These are phyloP conservation scores for Podosphaera xanthii DNA, from an alignment of 2,329 filamentous ascomycete genomes.

Conservation along the genomic window DNA sequence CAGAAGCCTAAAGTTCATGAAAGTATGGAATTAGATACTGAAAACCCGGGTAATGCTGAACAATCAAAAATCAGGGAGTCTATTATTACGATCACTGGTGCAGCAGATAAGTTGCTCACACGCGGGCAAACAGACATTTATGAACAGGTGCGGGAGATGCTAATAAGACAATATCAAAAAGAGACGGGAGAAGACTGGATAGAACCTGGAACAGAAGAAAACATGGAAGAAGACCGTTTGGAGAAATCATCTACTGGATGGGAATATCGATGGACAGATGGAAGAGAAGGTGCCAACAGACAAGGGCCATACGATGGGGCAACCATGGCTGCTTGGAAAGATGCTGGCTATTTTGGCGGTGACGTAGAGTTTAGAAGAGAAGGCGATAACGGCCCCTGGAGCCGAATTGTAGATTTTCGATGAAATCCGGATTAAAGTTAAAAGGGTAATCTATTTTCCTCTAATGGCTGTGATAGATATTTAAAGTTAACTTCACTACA, in stretches of 20 bases:
- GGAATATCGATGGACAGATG: slow-evolving; percentile 87
- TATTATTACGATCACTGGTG: slow-evolving; percentile 67
- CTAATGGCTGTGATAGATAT: too few relatives aligned
- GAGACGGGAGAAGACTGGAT: slow-evolving; percentile 79
- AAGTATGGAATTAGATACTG: slow-evolving; percentile 48
- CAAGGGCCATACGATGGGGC: slow-evolving; percentile 73
- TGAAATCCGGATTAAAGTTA: slow-evolving; percentile 5
- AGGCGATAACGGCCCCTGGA: slow-evolving; percentile 24
- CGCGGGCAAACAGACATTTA: slow-evolving; percentile 80
- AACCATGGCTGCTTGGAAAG: slow-evolving; percentile 79
- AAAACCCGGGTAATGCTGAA: slow-evolving; percentile 36
- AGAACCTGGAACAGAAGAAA: slow-evolving; percentile 22
- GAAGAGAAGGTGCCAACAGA: slow-evolving; percentile 50
- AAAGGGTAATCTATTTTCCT: too few relatives aligned
- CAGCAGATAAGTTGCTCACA: slow-evolving; percentile 67
- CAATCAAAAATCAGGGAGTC: slow-evolving; percentile 46
- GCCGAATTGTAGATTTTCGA: slow-evolving; percentile 16
- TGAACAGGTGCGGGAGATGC: slow-evolving; percentile 61
- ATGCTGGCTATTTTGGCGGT: slow-evolving; percentile 79
- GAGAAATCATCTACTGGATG: slow-evolving; percentile 29
- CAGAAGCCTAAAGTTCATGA: slow-evolving; percentile 28
- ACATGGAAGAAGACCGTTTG: slow-evolving; percentile 7
- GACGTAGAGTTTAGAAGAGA: slow-evolving; percentile 56
- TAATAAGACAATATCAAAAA: slow-evolving; percentile 60
- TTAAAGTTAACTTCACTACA: too few relatives aligned